Evolutionary conservation across 768 basidiomycete species (phyloP), one percentile per base, ranked within the genome.

Genomic region (Wakefieldia striispora): DNA sequence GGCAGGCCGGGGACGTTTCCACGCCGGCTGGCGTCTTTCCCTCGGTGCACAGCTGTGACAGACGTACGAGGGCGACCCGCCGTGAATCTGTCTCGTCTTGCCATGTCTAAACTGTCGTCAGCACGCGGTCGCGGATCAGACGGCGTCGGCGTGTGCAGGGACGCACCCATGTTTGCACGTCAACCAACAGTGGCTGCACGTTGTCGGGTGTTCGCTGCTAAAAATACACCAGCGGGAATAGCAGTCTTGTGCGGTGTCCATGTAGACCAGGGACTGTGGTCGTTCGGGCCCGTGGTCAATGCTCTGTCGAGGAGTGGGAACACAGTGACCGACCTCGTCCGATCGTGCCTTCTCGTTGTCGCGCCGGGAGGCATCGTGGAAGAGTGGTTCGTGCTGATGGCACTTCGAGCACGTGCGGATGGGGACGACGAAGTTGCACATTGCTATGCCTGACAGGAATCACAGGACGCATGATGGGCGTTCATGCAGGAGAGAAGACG

Each of bases 351-450:
- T 62, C 39, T 68, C 64, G 26, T 46, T 52, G 40, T 54, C 46
- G 13, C 43, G 59, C 4, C 38, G 44, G 24, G 43, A 46, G 11
- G 43, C 43, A 10, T 62, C 53, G 2, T 43, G 53, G 33, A 66
- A 67, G 51, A 67, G 64, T 4, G 64, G 64, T 36, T 66, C 62
- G 17, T 31, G 52, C 11, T 43, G 46, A 31, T 29, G 55, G 37
- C 65, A 67, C 45, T 68, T 64, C 1, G 64, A 68, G 24, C 65
- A 67, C 16, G 59, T 68, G 37, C 65, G 66, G 44, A 67, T 53
- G 13, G 66, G 62, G 19, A 67, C 54, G 40, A 67, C 56, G 6
- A 59, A 49, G 50, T 66, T 68, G 35, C 65, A 67, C 65, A 67
- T 67, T 12, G 47, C 54, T 53, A n/a, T 34, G 8, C 8, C 4